Percentiles rank a stretch among this genome's conserved stretches.
Evolutionary conservation across 768 basidiomycete species (phyloP).

Genomic region (Hemileccinum rubropunctum): DNA sequence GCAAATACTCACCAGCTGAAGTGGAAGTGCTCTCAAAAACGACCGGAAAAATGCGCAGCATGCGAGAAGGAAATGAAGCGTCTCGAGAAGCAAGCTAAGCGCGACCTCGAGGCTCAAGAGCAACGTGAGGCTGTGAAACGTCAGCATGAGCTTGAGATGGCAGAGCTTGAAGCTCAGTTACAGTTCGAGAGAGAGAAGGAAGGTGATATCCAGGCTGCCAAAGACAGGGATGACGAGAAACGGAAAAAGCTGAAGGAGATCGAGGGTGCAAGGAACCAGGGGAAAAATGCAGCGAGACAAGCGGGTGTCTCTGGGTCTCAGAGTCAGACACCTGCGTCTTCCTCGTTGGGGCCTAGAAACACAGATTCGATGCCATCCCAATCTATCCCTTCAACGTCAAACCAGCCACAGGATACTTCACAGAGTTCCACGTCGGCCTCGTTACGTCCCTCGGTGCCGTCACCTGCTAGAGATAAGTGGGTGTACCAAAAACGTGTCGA

Average conservation of each 20-base stretch:
- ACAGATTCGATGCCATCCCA: not conserved
- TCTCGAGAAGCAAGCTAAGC: constrained; percentile 40
- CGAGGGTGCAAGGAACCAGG: constrained; percentile 27
- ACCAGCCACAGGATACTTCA: constrained; percentile 3
- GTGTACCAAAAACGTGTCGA: constrained; percentile 52
- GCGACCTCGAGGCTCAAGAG: constrained; percentile 42
- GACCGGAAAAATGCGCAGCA: constrained; percentile 37
- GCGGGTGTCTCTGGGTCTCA: not conserved
- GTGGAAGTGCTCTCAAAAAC: constrained; percentile 43
- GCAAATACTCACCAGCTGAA: constrained; percentile 40
- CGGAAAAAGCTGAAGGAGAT: constrained; percentile 46
- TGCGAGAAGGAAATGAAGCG: constrained; percentile 47
- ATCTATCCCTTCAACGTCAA: constrained; percentile 1
- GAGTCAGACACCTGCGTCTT: constrained; percentile 1
- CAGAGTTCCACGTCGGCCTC: not conserved
- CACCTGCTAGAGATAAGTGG: constrained; percentile 50
- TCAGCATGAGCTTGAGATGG: constrained; percentile 39
- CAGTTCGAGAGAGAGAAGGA: constrained; percentile 25
- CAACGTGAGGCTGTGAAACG: constrained; percentile 40
- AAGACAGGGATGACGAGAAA: constrained; percentile 41
- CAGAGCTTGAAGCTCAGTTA: constrained; percentile 42
- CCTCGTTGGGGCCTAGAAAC: constrained; percentile 1
- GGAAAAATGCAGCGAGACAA: constrained; percentile 10
- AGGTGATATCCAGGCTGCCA: constrained; percentile 38
- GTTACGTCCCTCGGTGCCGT: constrained; percentile 19